A percentile compares a stretch with the other conserved stretches of the same genome.
Evolutionary conservation across 371 early-diverging fungal species (phyloP).

Genomic region (Mortierella sp.): DNA sequence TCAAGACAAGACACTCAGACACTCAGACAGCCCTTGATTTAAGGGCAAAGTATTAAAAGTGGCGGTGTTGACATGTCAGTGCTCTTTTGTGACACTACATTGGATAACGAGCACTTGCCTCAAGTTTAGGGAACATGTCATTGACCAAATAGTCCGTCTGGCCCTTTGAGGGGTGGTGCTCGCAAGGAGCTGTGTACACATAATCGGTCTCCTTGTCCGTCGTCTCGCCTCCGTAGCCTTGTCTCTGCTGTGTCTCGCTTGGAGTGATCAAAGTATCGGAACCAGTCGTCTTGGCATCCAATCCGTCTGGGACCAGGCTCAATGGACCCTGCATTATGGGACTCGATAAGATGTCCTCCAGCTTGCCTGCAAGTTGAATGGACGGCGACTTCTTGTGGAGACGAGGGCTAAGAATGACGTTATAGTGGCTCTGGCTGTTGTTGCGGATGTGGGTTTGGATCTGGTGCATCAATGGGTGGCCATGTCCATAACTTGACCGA

Average conservation of each 20-base stretch:
- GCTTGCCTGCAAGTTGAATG: slow-evolving; percentile 44
- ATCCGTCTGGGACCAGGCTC: background rate
- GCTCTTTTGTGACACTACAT: background rate
- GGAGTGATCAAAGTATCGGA: background rate
- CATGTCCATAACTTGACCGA: slow-evolving; percentile 27
- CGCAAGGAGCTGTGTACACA: slow-evolving; percentile 56
- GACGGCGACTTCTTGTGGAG: slow-evolving; percentile 33
- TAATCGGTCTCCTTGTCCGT: slow-evolving; percentile 27
- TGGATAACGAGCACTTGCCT: slow-evolving; percentile 24
- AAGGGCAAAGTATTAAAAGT: background rate
- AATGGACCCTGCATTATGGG: slow-evolving; percentile 19
- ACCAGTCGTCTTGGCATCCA: background rate
- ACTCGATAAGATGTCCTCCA: slow-evolving; percentile 41
- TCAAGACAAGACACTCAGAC: too few species aligned
- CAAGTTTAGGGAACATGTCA: slow-evolving; percentile 54
- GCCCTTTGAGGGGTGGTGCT: slow-evolving; percentile 54
- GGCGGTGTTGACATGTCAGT: background rate
- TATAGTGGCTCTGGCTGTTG: slow-evolving; percentile 12
- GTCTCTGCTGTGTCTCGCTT: slow-evolving; percentile 5
- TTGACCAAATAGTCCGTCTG: slow-evolving; percentile 55
- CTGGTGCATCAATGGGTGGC: slow-evolving; percentile 34
- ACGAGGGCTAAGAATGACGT: slow-evolving; percentile 18
- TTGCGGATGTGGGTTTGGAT: slow-evolving; percentile 29
- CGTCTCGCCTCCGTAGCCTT: too few species aligned
- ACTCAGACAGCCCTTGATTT: too few species aligned